phyloP scores from a whole-genome alignment of 495 filamentous ascomycete genomes.

The Tuber aestivum region DNA sequence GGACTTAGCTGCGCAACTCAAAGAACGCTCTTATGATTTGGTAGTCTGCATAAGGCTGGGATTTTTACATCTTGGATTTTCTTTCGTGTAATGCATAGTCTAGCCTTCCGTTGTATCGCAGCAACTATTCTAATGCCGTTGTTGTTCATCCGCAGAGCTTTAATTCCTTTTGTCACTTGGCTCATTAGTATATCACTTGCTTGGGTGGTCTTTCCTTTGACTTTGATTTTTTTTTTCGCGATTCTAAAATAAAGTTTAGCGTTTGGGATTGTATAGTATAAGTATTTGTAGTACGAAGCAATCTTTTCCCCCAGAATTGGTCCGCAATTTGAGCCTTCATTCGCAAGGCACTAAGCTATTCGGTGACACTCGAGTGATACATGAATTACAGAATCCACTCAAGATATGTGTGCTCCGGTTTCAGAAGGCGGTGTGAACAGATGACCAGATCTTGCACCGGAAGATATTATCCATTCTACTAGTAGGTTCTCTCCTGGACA shows the following conservation, averaged over 20 bases:
- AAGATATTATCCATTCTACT: neutral
- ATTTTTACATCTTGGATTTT: slow-evolving; percentile 2
- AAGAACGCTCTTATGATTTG: neutral
- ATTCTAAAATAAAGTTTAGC: neutral
- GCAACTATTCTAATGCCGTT: neutral
- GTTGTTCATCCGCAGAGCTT: neutral
- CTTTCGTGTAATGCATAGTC: neutral
- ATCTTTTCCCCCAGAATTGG: neutral
- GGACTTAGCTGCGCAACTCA: neutral
- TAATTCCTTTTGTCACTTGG: slow-evolving; percentile 3
- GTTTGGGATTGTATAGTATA: slow-evolving; percentile 1
- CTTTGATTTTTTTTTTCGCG: neutral
- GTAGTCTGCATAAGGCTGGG: neutral
- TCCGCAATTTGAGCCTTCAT: neutral
- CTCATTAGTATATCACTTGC: neutral
- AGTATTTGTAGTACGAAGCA: neutral
- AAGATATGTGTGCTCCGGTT: neutral
- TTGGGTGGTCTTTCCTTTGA: neutral
- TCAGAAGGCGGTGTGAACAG: neutral
- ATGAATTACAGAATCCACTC: neutral
- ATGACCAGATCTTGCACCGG: neutral
- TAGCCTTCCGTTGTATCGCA: slow-evolving; percentile 2
- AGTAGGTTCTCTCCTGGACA: neutral
- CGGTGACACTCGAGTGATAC: neutral
- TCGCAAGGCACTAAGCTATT: neutral